Conservation (phyloP, 257 asterid genomes). For the Rehmannia glutinosa region DNA sequence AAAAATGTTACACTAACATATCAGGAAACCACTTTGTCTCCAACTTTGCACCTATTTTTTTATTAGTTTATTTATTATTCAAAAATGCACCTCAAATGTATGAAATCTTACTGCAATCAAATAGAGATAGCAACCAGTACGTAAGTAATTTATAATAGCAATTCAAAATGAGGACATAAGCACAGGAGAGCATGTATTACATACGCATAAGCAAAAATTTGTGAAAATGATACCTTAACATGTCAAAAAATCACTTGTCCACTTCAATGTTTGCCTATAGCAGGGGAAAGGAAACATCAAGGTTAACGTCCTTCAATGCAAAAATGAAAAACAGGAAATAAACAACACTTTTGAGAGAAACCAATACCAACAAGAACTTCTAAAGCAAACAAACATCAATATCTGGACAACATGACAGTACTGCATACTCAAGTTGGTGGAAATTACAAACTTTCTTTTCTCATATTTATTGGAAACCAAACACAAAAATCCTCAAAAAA, state of each 20-base stretch:
- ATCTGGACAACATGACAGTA: background rate
- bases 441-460: background rate
- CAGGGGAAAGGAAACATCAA: background rate
- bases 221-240: conserved; percentile 10
- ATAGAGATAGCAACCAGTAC: background rate
- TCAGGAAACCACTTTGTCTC: background rate
- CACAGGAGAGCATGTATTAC: background rate
- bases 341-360: background rate
- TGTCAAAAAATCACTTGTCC: conserved; percentile 6
- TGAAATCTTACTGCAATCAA: background rate
- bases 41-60: conserved; percentile 7
- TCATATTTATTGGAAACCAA: background rate
- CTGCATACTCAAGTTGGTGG: background rate
- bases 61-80: background rate
- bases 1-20: background rate
- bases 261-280: background rate
- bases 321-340: background rate
- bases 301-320: background rate
- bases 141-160: background rate
- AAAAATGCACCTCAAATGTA: background rate
- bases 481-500: background rate
- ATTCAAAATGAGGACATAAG: too few species aligned
- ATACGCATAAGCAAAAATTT: background rate
- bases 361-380: background rate
- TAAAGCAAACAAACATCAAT: background rate